Evolutionary conservation across 495 filamentous ascomycete genomes (phyloP).

Genomic region (Amorphotheca resinae): DNA sequence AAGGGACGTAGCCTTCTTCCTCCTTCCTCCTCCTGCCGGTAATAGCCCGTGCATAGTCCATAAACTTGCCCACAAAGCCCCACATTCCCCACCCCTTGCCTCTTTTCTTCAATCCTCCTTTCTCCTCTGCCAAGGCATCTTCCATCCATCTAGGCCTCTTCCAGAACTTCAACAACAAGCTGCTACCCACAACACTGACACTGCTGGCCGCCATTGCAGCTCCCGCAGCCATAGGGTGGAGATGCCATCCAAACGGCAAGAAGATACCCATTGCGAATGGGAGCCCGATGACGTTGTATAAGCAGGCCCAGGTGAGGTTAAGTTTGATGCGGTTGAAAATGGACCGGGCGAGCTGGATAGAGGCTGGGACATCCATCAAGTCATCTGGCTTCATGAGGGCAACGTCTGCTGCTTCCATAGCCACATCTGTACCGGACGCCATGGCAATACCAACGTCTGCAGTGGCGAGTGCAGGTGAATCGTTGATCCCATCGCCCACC

Average conservation of each 20-base stretch:
- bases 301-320: conserved; percentile 82
- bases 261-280: conserved; percentile 96
- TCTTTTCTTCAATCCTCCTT: conserved; percentile 28
- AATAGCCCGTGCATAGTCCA: conserved; percentile 25
- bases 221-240: conserved; percentile 91
- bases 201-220: conserved; percentile 88
- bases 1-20: conserved; percentile 46
- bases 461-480: conserved; percentile 89
- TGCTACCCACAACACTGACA: conserved; percentile 79
- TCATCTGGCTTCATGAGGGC: conserved; percentile 90
- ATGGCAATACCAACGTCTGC: conserved; percentile 90
- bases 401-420: conserved; percentile 93
- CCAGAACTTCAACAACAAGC: conserved; percentile 80
- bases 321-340: conserved; percentile 91
- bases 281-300: conserved; percentile 85
- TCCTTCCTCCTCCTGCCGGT: conserved; percentile 27
- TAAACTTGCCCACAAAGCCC: conserved; percentile 26
- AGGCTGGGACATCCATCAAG: conserved; percentile 80
- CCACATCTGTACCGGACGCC: conserved; percentile 85
- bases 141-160: conserved; percentile 82
- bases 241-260: conserved; percentile 71
- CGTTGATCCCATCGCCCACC: conserved; percentile 98
- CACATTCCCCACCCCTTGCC: conserved; percentile 35
- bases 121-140: conserved; percentile 48
- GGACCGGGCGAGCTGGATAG: conserved; percentile 64